phyloP scores from a whole-genome alignment of 805 yeast species.

The Metschnikowia cerradonensis region DNA sequence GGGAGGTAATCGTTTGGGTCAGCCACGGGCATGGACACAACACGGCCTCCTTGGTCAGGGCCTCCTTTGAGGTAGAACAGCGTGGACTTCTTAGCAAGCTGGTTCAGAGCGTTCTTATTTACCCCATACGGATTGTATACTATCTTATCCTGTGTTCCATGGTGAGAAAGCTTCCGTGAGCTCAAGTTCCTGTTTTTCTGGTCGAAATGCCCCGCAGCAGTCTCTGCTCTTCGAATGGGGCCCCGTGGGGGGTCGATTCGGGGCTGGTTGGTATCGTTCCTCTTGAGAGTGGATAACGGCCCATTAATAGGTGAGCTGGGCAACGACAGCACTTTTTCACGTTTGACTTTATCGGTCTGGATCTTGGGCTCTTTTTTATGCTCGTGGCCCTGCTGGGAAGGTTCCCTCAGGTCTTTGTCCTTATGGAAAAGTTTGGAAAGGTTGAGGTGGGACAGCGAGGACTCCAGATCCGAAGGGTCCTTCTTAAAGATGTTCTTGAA shows the following conservation, averaged over 20 bases:
- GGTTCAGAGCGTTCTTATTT: slow-evolving; percentile 27
- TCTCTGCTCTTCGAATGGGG: slow-evolving; percentile 26
- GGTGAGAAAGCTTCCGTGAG: slow-evolving; percentile 11
- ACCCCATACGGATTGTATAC: slow-evolving; percentile 66
- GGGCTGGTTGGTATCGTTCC: slow-evolving; percentile 13
- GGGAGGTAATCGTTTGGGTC: slow-evolving; percentile 68
- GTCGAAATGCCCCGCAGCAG: slow-evolving; percentile 33
- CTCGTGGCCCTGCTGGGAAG: not conserved
- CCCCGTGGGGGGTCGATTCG: slow-evolving; percentile 13
- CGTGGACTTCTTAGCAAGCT: slow-evolving; percentile 21
- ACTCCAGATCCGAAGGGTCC: slow-evolving; percentile 15
- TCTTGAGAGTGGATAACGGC: slow-evolving; percentile 8
- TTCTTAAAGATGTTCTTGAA: slow-evolving; percentile 21
- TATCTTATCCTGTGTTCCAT: slow-evolving; percentile 38
- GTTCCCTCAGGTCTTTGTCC: slow-evolving; percentile 12
- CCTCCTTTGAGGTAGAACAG: slow-evolving; percentile 28
- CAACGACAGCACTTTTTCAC: not conserved
- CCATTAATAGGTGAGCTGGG: slow-evolving; percentile 7
- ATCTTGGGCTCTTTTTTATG: slow-evolving; percentile 2
- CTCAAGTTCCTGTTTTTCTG: slow-evolving; percentile 1
- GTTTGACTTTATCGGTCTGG: not conserved
- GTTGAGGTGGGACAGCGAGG: slow-evolving; percentile 16
- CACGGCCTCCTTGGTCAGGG: slow-evolving; percentile 40
- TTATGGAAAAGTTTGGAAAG: slow-evolving; percentile 21
- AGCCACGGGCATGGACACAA: slow-evolving; percentile 58